Base-by-base conservation (phyloP, 2,329 filamentous ascomycete genomes). In the Fusarium armeniacum region DNA sequence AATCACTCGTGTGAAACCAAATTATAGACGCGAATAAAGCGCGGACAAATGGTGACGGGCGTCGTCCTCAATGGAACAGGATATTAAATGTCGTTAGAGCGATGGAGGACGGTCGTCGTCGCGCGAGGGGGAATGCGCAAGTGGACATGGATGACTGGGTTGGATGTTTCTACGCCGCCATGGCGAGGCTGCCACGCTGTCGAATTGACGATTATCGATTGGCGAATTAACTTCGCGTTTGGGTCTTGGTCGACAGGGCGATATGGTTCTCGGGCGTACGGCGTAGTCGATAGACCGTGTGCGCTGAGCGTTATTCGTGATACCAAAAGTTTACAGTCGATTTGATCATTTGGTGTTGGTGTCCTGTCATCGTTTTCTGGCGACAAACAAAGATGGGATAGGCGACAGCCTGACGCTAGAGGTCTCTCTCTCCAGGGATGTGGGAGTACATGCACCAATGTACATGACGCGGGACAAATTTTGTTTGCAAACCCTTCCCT, bases 111-210 rank as follows among this genome's bases (percentile, higher is more conserved):
- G 59, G 64, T 71, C 50, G 70, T 65, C 53, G 73, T 75, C 66
- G 73, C 70, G 73, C 68, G 66, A 69, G 65, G 70, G 64, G 67
- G 58, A 67, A 58, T 65, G 75, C 73, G 73, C 73, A 73, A 74
- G 62, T 72, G 69, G 70, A 72, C 73, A 75, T 74, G 66, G 72
- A 74, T 74, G 65, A 73, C 69, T 73, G 67, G 69, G 62, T 56
- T 65, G 49, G 41, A 50, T 67, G 69, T 67, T 64, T 74, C 62
- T 74, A 75, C 53, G 71, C 70, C 71, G 73, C 70, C 73, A 75
- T 75, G 73, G 73, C 73, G 73, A 75, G 73, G 73, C 73, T 75
- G 71, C 71, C 64, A 75, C 72, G 69, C 62, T 65, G 64, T 73
- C 67, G 64, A 69, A 70, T 65, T 64, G 65, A 41, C 63, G 67